Evolutionary conservation across 1,284 basidiomycete species (phyloP), one percentile per base, ranked within the genome.

Genomic region (Leucoagaricus sp.): DNA sequence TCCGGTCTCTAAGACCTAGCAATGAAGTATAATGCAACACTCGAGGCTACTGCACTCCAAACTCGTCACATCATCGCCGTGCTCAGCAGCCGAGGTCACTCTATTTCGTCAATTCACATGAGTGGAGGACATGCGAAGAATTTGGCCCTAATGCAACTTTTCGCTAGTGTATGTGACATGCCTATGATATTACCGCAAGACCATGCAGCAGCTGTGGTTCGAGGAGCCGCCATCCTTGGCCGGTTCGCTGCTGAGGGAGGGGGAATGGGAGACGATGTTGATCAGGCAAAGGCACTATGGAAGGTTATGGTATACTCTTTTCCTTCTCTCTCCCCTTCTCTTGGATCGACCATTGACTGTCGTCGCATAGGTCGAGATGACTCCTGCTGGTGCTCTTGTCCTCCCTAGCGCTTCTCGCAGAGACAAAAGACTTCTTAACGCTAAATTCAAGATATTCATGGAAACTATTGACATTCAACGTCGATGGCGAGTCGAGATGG

Each of bases 31-130:
- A 87, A 94, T 65, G 84, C 94, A 47, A 93, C 96, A 0, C 86
- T 98, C 48, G 94, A 98, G 76, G 88, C 94, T 9, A 96, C 99
- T 71, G 93, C 94, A 5, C 84, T 98, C 19, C 96, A 98, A 72
- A 98, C 95, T 10, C 82, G 92, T 3, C 96, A 98, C 74, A 98
- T 99, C 69, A 80, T 99, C 55, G 92, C 96, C 67, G 83, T 86
- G 64, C 92, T 99, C 84, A 98, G 98, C 74, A 72, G 67, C 15
- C 83, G 87, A 38, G 96, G 96, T 0, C 96, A 99, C 74, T 69
- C 78, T 31, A 91, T 99, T 66, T 83, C 83, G 55, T 84, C 87
- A 29, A 90, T 99, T 70, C 98, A 95, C 78, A 92, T 99, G 85
- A 89, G 85, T 38, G 93, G 93, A 48, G 89, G 93, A n/a, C 94